Evolutionary conservation across 805 yeast species (phyloP).

Genomic region (Yarrowia deformans): DNA sequence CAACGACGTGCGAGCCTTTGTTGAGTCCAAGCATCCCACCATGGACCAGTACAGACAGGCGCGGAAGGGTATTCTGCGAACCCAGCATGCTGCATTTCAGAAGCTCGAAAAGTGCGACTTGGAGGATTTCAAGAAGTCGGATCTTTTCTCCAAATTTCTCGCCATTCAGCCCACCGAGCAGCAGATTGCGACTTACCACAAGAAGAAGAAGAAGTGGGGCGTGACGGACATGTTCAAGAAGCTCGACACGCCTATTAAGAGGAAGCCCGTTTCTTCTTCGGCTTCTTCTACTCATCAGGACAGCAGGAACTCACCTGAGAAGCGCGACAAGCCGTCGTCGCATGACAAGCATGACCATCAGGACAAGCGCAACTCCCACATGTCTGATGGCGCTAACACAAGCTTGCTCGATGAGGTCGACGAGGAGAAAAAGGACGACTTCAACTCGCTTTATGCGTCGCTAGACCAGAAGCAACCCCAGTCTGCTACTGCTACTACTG

Average conservation of each 20-base stretch:
- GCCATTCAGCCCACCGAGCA: slow-evolving; percentile 33
- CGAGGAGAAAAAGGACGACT: slow-evolving; percentile 4
- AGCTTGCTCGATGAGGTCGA: slow-evolving; percentile 19
- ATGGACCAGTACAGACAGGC: slow-evolving; percentile 57
- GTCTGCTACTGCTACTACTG: not conserved
- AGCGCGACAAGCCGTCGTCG: not conserved
- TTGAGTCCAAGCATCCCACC: slow-evolving; percentile 43
- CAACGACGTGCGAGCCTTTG: slow-evolving; percentile 53
- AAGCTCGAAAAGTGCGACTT: slow-evolving; percentile 62
- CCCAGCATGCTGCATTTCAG: slow-evolving; percentile 63
- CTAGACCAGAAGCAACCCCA: not conserved
- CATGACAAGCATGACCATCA: not conserved
- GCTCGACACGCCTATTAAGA: slow-evolving; percentile 10
- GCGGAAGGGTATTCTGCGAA: slow-evolving; percentile 62
- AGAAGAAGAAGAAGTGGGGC: slow-evolving; percentile 26
- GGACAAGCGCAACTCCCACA: slow-evolving; percentile 7
- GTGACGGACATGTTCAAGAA: slow-evolving; percentile 32
- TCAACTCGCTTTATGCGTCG: slow-evolving; percentile 20
- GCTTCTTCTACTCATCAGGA: slow-evolving; percentile 4
- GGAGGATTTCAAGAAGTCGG: slow-evolving; percentile 67
- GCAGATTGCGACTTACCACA: slow-evolving; percentile 25
- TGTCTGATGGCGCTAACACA: not conserved
- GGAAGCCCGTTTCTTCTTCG: slow-evolving; percentile 6
- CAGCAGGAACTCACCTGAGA: slow-evolving; percentile 1
- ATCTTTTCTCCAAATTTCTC: slow-evolving; percentile 56